Conservation (phyloP, 2,329 filamentous ascomycete species). For the Mollisia scopiformis region DNA sequence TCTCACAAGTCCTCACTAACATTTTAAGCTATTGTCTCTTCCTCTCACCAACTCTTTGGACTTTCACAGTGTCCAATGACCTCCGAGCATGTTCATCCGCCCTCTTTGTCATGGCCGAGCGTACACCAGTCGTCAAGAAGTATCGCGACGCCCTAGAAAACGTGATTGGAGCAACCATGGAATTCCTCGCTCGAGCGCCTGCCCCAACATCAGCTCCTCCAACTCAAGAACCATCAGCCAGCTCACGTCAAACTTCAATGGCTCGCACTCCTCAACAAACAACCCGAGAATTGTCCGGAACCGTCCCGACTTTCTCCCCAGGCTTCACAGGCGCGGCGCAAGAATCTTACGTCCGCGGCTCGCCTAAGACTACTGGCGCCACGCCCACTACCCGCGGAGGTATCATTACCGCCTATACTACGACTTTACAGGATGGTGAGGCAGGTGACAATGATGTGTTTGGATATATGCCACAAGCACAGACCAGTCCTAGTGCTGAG, state of each 20-base stretch:
- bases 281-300: not conserved
- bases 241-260: not conserved
- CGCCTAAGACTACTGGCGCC: constrained; percentile 3
- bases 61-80: constrained; percentile 31
- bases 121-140: constrained; percentile 46
- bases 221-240: not conserved
- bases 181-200: constrained; percentile 30
- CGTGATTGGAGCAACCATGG: constrained; percentile 45
- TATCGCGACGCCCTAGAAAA: constrained; percentile 47
- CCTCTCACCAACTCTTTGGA: constrained; percentile 30
- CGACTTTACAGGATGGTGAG: constrained; percentile 4
- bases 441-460: constrained; percentile 6
- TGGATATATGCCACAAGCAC: constrained; percentile 21
- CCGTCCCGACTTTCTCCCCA: constrained; percentile 10
- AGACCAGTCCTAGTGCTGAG: constrained; percentile 17
- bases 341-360: constrained; percentile 21
- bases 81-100: constrained; percentile 45
- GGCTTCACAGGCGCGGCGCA: constrained; percentile 18
- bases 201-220: not conserved
- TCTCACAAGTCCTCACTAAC: not conserved
- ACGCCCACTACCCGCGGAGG: not conserved
- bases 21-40: constrained; percentile 29
- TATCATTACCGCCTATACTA: constrained; percentile 3
- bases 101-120: constrained; percentile 49
- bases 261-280: not conserved